Percentiles rank a stretch among this genome's conserved stretches.
Conservation (phyloP, 352 stramenopile species). For the Phytophthora boehmeriae region DNA sequence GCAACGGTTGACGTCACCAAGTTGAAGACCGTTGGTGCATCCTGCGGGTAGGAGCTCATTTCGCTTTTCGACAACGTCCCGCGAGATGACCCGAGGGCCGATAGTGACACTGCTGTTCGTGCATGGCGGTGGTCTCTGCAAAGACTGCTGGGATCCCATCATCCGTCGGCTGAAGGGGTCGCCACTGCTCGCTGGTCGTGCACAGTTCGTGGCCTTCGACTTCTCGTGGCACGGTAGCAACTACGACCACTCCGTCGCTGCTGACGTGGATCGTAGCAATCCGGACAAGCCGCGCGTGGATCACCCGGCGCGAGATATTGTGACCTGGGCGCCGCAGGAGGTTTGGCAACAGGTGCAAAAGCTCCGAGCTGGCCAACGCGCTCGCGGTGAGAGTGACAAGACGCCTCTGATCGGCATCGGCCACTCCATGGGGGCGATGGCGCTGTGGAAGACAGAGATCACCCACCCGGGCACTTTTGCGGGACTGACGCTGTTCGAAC, state of each 20-base stretch:
- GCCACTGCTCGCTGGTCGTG: constrained; percentile 25
- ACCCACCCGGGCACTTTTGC: constrained; percentile 45
- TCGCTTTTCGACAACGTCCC: too few relatives aligned
- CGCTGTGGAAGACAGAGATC: constrained; percentile 48
- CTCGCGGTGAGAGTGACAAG: constrained; percentile 13
- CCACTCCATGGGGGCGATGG: constrained; percentile 56
- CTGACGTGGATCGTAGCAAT: constrained; percentile 32
- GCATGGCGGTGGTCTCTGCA: constrained; percentile 48
- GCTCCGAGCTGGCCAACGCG: constrained; percentile 25
- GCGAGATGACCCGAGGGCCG: constrained; percentile 18
- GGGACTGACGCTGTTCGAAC: constrained; percentile 47
- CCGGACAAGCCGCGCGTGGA: constrained; percentile 35
- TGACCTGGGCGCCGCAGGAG: constrained; percentile 28
- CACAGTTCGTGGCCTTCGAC: constrained; percentile 41
- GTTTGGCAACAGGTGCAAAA: constrained; percentile 34
- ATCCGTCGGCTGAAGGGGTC: constrained; percentile 36
- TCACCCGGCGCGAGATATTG: constrained; percentile 39
- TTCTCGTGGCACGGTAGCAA: constrained; percentile 47
- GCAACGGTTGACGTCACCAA: constrained; percentile 32
- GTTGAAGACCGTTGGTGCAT: constrained; percentile 21
- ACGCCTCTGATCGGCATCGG: constrained; percentile 51
- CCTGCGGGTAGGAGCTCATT: not conserved
- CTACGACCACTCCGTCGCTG: constrained; percentile 34
- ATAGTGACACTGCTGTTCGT: constrained; percentile 42
- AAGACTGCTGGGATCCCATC: constrained; percentile 51